Base-by-base conservation (phyloP, 2,329 filamentous ascomycete genomes). In the Xenosphaeropsis pyriputrescens region DNA sequence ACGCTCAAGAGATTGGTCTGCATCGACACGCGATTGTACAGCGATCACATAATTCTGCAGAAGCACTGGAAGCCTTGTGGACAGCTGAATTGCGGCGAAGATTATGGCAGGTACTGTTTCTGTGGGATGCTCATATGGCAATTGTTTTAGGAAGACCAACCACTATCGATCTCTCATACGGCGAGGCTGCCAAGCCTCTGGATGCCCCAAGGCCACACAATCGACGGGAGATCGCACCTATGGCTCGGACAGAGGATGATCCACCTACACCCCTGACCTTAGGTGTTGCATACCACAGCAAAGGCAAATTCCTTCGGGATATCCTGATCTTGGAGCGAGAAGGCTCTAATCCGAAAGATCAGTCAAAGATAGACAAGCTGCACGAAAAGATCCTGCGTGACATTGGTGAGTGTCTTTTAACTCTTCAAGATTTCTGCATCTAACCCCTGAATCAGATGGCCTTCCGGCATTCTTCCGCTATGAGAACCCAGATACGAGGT, bases 1-100 rank as follows among this genome's bases (percentile, higher is more conserved):
- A 78, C 49, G 74, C 71, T 0, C 73, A 78, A 49, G 73, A 77
- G 45, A 64, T 78, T 31, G 74, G 72, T 11, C 57, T 79, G 47
- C 56, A 79, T 45, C 62, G 66, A 11, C 65, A 71, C 43, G 61
- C 57, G 29, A 54, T 66, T 18, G 69, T 74, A 43, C 68, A 68
- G 0, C 63, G 63, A 35, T 65, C 68, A 2, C 54, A 62, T 30
- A 63, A 61, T 30, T 52, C 63, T 5, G 68, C 70, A 41, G 62
- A 64, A 22, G 55, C 67, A 2, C 54, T 75, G 13, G 65, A 71
- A 41, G 72, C 69, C 41, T 61, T 74, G 45, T 78, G 74, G 74
- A 55, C 63, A 34, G 63, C 74, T 17, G 66, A 78, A 50, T 59
- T 65, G 29, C 60, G 72, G 35, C 61, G 72, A 34, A 64, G 64